Base-by-base conservation (phyloP, 805 yeast genomes). In the Metschnikowia continentalis region DNA sequence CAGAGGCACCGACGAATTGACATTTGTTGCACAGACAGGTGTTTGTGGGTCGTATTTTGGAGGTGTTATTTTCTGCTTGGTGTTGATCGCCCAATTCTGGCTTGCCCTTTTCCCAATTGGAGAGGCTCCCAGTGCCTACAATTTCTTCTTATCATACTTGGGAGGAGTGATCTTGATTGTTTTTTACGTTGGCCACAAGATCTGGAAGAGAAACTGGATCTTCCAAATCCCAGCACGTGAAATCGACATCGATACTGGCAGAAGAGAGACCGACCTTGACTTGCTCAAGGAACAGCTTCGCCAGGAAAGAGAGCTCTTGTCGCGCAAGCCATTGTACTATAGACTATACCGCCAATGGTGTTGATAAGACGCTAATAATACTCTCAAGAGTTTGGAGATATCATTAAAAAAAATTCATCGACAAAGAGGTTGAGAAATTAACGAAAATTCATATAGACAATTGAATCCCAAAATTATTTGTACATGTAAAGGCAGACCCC, bases 181-280 rank as follows among this genome's bases (percentile, higher is more conserved):
- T 3, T 68, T 72, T 43, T 79, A 74, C 61, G 17, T 71, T 5
- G 76, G 72, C 20, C 81, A 76, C 64, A 78, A 76, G 59, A 35
- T 72, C 20, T 78, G 76, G 75, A 71, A 69, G 52, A 75, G 66
- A 54, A 76, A 76, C 54, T 77, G 78, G 76, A 64, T 62, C 32
- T 61, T 71, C 15, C 75, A 73, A 59, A 65, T 77, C 51, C 71
- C 72, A 43, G 71, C 79, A 33, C 58, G 64, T 41, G 78, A 80
- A 33, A 78, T 84, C 58, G 87, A 83, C 57, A 63, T 84, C 39
- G 85, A 80, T 60, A 72, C 81, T 45, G 90, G 90, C 48, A 78
- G 87, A 64, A 76, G 86, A 56, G 81, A 78, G 41, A 57, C 77
- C 22, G 88, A 84, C 60, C 57, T 81, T 53, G 87, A 83, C 35